Conservation (phyloP, 306 rosid species). For the Biancaea sappan region DNA sequence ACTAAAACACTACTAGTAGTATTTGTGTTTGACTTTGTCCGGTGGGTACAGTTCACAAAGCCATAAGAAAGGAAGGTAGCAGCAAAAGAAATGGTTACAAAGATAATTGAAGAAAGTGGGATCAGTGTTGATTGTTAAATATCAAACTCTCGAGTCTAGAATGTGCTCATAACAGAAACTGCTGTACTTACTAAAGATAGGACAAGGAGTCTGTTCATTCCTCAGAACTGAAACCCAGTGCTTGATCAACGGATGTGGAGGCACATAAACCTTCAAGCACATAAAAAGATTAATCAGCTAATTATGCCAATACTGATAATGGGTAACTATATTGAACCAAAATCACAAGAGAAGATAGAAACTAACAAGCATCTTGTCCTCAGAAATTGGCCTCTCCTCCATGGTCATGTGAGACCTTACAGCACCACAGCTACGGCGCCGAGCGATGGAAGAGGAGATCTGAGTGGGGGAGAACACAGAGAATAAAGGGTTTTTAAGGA, state of each 20-base stretch:
- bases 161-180: neutral
- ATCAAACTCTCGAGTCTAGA: conserved; percentile 1
- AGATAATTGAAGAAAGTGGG: neutral
- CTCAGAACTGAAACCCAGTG: conserved; percentile 97
- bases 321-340: neutral
- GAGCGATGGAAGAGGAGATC: conserved; percentile 46
- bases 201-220: conserved; percentile 85
- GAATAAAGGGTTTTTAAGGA: neutral
- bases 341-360: neutral
- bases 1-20: conserved; percentile 10
- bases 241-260: conserved; percentile 92
- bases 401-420: conserved; percentile 63
- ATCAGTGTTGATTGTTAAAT: neutral
- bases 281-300: conserved; percentile 16
- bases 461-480: conserved; percentile 29
- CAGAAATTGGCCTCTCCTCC: conserved; percentile 61
- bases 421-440: conserved; percentile 42
- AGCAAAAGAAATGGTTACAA: neutral
- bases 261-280: conserved; percentile 73
- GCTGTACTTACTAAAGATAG: conserved; percentile 75
- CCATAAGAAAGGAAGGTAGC: neutral
- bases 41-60: neutral
- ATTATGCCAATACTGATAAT: neutral
- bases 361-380: conserved; percentile 86
- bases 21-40: neutral